Percentiles rank a stretch among this genome's conserved stretches.
Conservation (phyloP, 2,329 filamentous ascomycete species). For the Plenodomus tracheiphilus region DNA sequence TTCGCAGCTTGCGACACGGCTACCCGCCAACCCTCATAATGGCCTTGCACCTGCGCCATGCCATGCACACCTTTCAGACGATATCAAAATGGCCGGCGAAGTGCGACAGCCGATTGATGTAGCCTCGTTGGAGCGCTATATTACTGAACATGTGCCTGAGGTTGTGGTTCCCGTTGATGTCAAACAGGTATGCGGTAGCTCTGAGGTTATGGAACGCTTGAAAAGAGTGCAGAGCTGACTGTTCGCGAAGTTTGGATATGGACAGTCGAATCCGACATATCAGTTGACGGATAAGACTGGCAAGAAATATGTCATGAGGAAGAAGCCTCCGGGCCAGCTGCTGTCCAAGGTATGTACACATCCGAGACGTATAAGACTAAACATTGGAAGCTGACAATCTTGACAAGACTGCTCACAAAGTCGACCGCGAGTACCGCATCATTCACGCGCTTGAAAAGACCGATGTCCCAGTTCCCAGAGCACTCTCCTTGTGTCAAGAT, state of each 20-base stretch:
- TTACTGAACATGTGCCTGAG: conserved; percentile 75
- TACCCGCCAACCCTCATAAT: not conserved
- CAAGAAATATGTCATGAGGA: conserved; percentile 83
- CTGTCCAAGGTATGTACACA: conserved; percentile 59
- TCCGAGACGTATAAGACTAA: not conserved
- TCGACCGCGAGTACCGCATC: conserved; percentile 93
- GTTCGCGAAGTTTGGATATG: conserved; percentile 79
- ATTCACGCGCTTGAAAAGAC: conserved; percentile 79
- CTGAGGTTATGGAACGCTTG: not conserved
- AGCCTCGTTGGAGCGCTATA: conserved; percentile 75
- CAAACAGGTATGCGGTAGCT: conserved; percentile 69
- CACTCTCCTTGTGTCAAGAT: conserved; percentile 87
- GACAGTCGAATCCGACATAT: conserved; percentile 97
- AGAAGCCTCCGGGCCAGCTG: conserved; percentile 95
- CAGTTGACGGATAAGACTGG: conserved; percentile 75
- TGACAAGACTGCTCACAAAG: conserved; percentile 85
- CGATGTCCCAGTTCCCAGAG: conserved; percentile 82
- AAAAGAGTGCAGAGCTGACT: conserved; percentile 4
- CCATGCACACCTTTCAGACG: conserved; percentile 17
- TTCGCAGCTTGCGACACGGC: not conserved
- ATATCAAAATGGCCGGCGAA: conserved; percentile 71
- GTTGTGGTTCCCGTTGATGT: conserved; percentile 82
- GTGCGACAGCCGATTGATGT: conserved; percentile 91
- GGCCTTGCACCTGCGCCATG: conserved; percentile 4
- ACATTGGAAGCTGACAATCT: not conserved